Conservation (phyloP, 306 rosid species). For the Pyrus bretschneideri region DNA sequence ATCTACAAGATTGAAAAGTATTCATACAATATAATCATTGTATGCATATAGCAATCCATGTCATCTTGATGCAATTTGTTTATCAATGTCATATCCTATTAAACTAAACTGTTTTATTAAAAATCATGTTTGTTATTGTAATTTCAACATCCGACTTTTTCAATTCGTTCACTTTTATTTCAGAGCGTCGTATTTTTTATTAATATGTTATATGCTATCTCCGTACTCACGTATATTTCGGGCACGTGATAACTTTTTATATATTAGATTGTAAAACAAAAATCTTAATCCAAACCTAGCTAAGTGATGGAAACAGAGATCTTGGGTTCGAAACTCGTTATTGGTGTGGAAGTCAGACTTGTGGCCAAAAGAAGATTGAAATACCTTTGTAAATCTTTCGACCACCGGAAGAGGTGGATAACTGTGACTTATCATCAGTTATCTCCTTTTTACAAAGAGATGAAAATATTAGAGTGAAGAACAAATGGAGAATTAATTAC, state of each 20-base stretch:
- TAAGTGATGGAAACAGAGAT: background rate
- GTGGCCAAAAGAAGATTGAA: fast-evolving
- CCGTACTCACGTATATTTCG: background rate
- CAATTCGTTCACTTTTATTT: too few species aligned
- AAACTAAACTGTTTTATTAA: too few species aligned
- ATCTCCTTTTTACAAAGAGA: background rate
- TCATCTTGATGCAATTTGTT: background rate
- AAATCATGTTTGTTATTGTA: background rate
- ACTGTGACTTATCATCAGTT: too few species aligned
- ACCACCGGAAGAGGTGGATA: fast-evolving
- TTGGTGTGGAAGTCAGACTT: too few species aligned
- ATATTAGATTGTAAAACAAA: too few species aligned
- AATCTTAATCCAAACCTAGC: background rate
- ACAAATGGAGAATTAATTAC: too few species aligned
- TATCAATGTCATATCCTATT: background rate
- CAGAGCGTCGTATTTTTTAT: background rate
- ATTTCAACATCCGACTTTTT: background rate
- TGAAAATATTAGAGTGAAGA: background rate
- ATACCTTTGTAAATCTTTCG: fast-evolving
- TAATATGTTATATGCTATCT: background rate
- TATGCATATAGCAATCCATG: background rate
- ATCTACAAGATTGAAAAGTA: background rate
- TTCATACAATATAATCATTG: background rate
- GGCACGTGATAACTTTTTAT: background rate
- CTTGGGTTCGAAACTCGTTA: too few species aligned